A percentile compares a stretch with the other conserved stretches of the same genome.
phyloP scores from a whole-genome alignment of 805 yeast genomes.

The Metschnikowia similis region DNA sequence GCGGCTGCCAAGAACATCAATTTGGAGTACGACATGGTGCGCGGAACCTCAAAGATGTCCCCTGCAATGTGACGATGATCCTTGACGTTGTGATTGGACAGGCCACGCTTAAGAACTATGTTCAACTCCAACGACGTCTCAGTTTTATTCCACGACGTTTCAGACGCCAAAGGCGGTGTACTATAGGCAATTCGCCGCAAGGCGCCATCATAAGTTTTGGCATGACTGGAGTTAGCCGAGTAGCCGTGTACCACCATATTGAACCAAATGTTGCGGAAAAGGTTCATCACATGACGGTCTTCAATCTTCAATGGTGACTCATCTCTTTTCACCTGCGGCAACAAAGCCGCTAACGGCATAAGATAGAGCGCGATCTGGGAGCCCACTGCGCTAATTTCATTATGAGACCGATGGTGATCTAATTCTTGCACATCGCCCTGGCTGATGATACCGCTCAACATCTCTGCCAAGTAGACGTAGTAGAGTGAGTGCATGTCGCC shows the following conservation, averaged over 20 bases:
- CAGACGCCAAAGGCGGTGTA: constrained; percentile 41
- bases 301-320: constrained; percentile 40
- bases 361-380: constrained; percentile 59
- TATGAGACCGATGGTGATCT: constrained; percentile 77
- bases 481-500: constrained; percentile 36
- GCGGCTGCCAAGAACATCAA: constrained; percentile 86
- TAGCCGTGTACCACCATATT: constrained; percentile 91
- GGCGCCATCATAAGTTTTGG: constrained; percentile 42
- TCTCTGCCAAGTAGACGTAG: constrained; percentile 56
- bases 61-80: constrained; percentile 64
- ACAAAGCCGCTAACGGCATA: constrained; percentile 67
- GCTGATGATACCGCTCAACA: constrained; percentile 62
- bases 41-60: constrained; percentile 46
- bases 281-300: constrained; percentile 48
- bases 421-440: constrained; percentile 75
- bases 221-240: constrained; percentile 53
- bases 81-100: constrained; percentile 75
- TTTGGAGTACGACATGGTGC: constrained; percentile 63
- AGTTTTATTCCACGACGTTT: constrained; percentile 51
- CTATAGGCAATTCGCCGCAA: constrained; percentile 74
- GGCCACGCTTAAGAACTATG: constrained; percentile 83
- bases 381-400: constrained; percentile 67
- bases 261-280: constrained; percentile 90
- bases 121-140: constrained; percentile 92
- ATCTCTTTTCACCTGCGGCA: constrained; percentile 51